Percentiles rank a stretch among this genome's conserved stretches.
These are phyloP conservation scores for Allium sativum DNA, from an alignment of 106 monocot genomes.

Conservation along the genomic window DNA sequence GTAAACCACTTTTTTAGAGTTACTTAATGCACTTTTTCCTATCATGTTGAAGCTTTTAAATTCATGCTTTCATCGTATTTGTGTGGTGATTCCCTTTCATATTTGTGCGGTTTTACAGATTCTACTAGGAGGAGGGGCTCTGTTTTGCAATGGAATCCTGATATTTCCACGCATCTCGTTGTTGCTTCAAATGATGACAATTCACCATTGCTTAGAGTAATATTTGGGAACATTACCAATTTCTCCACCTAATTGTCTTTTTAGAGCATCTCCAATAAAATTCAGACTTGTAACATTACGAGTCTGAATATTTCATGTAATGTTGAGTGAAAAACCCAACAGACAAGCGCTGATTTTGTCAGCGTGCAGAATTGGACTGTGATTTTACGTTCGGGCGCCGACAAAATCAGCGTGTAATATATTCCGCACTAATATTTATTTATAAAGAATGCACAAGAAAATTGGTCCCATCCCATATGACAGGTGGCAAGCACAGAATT, in stretches of 20 bases:
- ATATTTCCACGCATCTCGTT: conserved; percentile 81
- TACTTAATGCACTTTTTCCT: background rate
- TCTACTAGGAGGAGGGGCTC: conserved; percentile 74
- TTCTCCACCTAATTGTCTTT: background rate
- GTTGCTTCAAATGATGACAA: conserved; percentile 90
- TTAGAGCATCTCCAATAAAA: no score
- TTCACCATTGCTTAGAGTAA: conserved; percentile 77
- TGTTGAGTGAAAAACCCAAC: no score
- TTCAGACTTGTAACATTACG: no score
- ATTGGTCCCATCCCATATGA: no score
- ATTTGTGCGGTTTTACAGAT: conserved; percentile 72
- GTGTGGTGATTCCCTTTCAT: background rate
- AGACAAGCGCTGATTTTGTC: no score
- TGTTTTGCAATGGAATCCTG: conserved; percentile 99
- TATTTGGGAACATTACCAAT: background rate
- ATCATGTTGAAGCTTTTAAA: background rate
- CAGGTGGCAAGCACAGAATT: no score
- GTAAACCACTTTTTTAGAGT: conserved; percentile 10
- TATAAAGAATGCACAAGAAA: no score
- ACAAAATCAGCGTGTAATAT: no score
- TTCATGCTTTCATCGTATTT: background rate
- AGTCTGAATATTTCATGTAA: no score
- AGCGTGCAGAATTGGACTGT: no score
- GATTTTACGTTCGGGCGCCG: no score
- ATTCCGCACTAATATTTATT: no score